These are phyloP conservation scores for Cyberlindnera bimundalis DNA, from an alignment of 805 yeast species.

Conservation along the genomic window DNA sequence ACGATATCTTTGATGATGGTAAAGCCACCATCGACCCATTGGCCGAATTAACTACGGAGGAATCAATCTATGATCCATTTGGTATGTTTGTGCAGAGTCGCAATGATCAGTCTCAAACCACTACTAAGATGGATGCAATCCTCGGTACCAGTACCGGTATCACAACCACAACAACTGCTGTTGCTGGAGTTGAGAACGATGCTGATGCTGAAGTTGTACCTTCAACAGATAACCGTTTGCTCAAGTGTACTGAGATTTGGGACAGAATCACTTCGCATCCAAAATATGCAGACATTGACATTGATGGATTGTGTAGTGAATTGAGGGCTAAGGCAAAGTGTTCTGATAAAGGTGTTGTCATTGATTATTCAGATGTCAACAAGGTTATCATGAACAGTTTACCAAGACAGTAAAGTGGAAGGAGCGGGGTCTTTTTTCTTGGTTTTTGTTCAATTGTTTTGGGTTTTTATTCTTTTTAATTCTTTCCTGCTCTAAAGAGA, in stretches of 20 bases:
- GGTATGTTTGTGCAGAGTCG: slow-evolving; percentile 24
- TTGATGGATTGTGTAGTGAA: slow-evolving; percentile 89
- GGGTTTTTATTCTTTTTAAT: neutral
- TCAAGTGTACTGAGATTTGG: slow-evolving; percentile 92
- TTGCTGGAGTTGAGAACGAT: slow-evolving; percentile 4
- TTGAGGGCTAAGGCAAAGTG: slow-evolving; percentile 92
- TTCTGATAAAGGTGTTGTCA: slow-evolving; percentile 87
- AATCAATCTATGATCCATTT: slow-evolving; percentile 54
- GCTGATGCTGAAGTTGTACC: slow-evolving; percentile 55
- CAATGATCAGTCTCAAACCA: neutral
- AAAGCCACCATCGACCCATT: slow-evolving; percentile 34
- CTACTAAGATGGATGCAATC: slow-evolving; percentile 2
- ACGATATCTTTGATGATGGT: slow-evolving; percentile 15
- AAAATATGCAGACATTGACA: slow-evolving; percentile 86
- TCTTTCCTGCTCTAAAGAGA: no score
- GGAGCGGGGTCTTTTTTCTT: neutral
- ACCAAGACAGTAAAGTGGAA: neutral
- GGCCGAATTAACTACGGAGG: slow-evolving; percentile 48
- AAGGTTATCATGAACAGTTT: slow-evolving; percentile 34
- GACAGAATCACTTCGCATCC: slow-evolving; percentile 95
- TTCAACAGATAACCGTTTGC: slow-evolving; percentile 52
- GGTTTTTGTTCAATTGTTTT: neutral
- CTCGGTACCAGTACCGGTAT: neutral
- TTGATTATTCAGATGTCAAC: slow-evolving; percentile 77
- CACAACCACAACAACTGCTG: slow-evolving; percentile 1